phyloP scores from a whole-genome alignment of 257 asterid genomes.

The Gynochthodes officinalis region DNA sequence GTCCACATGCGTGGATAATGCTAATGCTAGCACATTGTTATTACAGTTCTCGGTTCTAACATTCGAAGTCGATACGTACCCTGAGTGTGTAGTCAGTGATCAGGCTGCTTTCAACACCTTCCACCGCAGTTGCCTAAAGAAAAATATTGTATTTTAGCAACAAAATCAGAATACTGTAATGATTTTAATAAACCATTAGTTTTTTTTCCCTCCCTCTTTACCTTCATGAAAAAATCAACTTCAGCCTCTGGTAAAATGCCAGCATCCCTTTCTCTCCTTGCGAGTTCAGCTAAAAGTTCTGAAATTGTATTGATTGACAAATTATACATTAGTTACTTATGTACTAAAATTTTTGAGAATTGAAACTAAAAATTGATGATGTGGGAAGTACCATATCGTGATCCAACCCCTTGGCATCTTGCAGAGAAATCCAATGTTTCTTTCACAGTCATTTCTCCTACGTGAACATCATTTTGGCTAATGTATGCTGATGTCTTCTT shows the following conservation, averaged over 20 bases:
- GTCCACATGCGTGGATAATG: not conserved
- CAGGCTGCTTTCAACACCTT: conserved; percentile 52
- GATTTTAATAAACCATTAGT: too few relatives aligned
- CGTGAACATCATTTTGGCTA: conserved; percentile 92
- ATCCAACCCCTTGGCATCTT: conserved; percentile 87
- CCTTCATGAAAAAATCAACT: conserved; percentile 65
- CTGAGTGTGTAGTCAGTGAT: conserved; percentile 58
- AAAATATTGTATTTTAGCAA: not conserved
- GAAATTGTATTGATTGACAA: too few relatives aligned
- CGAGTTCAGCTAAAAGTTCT: conserved; percentile 57
- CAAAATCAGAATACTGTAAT: not conserved
- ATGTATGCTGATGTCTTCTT: conserved; percentile 91
- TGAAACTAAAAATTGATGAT: not conserved
- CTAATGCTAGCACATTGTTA: not conserved
- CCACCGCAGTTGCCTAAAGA: conserved; percentile 52
- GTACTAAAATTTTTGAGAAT: too few relatives aligned
- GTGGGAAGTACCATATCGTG: conserved; percentile 61
- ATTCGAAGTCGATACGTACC: conserved; percentile 27
- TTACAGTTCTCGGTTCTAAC: too few relatives aligned
- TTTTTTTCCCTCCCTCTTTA: too few relatives aligned
- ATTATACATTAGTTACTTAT: too few relatives aligned
- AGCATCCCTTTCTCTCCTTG: conserved; percentile 54
- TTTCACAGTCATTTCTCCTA: conserved; percentile 93
- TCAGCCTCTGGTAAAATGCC: conserved; percentile 53
- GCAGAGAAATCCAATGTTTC: conserved; percentile 95